Evolutionary conservation across 495 filamentous ascomycete species (phyloP).

Genomic region (Evansstolkia leycettana): DNA sequence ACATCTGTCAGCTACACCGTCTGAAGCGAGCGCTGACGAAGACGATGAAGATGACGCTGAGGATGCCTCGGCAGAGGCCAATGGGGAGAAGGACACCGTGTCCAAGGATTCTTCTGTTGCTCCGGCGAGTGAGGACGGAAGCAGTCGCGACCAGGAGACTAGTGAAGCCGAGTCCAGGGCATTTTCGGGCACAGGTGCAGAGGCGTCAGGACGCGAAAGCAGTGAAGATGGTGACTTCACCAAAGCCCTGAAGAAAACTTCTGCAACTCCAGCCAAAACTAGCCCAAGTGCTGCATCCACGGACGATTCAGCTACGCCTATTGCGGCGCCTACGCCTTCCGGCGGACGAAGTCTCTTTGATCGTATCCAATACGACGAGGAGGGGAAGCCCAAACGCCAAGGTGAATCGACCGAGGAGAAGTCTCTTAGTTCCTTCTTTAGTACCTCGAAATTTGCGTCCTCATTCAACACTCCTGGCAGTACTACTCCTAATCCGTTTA

Average conservation of each 20-base stretch:
- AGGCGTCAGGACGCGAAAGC: slow-evolving; percentile 12
- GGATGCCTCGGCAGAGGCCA: slow-evolving; percentile 29
- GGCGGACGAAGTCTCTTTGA: slow-evolving; percentile 45
- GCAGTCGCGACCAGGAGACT: slow-evolving; percentile 13
- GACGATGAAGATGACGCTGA: slow-evolving; percentile 13
- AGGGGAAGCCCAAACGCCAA: slow-evolving; percentile 36
- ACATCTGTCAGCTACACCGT: slow-evolving; percentile 44
- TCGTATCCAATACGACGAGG: slow-evolving; percentile 34
- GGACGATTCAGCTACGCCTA: slow-evolving; percentile 19
- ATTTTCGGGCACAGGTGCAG: slow-evolving; percentile 7
- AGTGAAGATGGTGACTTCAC: slow-evolving; percentile 14
- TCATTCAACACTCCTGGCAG: slow-evolving; percentile 12
- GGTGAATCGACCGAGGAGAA: slow-evolving; percentile 14
- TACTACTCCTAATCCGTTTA: slow-evolving; percentile 16
- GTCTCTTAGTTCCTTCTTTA: slow-evolving; percentile 10
- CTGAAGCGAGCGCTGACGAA: slow-evolving; percentile 32
- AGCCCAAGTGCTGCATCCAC: slow-evolving; percentile 8
- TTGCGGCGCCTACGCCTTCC: slow-evolving; percentile 18
- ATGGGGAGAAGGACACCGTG: slow-evolving; percentile 4
- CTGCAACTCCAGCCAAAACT: slow-evolving; percentile 10
- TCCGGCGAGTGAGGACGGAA: slow-evolving; percentile 11
- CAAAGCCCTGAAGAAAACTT: slow-evolving; percentile 11
- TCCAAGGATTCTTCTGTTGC: slow-evolving; percentile 5
- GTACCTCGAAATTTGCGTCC: slow-evolving; percentile 11
- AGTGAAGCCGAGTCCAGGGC: slow-evolving; percentile 12